A percentile compares a stretch with the other conserved stretches of the same genome.
These are phyloP conservation scores for Hortaea sp. DNA, from an alignment of 2,329 filamentous ascomycete genomes.

Conservation along the genomic window DNA sequence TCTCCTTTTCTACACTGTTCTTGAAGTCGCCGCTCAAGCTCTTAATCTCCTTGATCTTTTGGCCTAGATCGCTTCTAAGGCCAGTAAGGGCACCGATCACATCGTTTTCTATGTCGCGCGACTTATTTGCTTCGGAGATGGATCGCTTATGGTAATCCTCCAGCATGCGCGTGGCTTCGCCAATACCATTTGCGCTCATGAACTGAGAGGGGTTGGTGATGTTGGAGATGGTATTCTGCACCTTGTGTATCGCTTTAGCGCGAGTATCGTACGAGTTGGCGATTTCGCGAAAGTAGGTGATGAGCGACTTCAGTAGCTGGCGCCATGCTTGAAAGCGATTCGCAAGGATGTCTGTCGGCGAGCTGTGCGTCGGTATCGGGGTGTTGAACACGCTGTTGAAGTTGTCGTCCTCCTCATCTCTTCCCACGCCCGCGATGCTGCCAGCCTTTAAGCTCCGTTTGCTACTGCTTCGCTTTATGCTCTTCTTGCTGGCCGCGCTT, in stretches of 20 bases:
- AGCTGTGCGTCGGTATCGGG: conserved; percentile 77
- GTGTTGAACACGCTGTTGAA: conserved; percentile 78
- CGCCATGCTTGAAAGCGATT: conserved; percentile 92
- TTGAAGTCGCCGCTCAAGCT: conserved; percentile 89
- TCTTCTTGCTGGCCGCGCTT: conserved; percentile 54
- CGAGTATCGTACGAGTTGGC: conserved; percentile 80
- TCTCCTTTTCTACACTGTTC: conserved; percentile 91
- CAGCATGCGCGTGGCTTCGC: conserved; percentile 74
- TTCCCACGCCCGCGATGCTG: conserved; percentile 68
- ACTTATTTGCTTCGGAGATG: conserved; percentile 73
- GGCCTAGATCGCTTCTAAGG: conserved; percentile 74
- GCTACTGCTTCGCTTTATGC: conserved; percentile 70
- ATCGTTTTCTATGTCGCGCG: conserved; percentile 80
- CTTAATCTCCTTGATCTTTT: conserved; percentile 99
- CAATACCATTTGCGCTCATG: conserved; percentile 62
- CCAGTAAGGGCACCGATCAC: conserved; percentile 81
- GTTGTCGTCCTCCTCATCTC: conserved; percentile 51
- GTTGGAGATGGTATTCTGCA: conserved; percentile 77
- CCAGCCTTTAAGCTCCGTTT: conserved; percentile 73
- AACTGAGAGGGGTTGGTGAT: conserved; percentile 66
- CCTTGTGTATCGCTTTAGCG: conserved; percentile 70
- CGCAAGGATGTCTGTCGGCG: conserved; percentile 77
- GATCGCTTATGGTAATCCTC: conserved; percentile 74
- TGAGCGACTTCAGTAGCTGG: conserved; percentile 88
- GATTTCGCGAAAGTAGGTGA: conserved; percentile 86